These are phyloP conservation scores for Coelastrella sp. DNA, from an alignment of 139 green algal genomes.

Conservation along the genomic window DNA sequence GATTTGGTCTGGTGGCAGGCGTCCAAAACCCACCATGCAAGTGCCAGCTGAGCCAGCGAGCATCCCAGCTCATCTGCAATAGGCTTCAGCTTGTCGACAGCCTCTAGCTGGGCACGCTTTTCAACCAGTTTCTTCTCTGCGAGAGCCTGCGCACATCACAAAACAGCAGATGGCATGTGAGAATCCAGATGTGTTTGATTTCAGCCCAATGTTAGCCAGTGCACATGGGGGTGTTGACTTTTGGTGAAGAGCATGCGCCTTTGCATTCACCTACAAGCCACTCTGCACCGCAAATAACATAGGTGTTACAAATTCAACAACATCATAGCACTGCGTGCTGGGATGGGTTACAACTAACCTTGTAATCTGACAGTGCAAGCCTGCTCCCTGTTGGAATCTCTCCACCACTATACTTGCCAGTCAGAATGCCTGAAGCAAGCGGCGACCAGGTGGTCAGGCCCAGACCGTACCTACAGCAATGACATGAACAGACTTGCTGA, in stretches of 20 bases:
- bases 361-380: slow-evolving; percentile 78
- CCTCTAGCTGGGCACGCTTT: slow-evolving; percentile 37
- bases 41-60: slow-evolving; percentile 71
- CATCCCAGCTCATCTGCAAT: slow-evolving; percentile 81
- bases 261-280: too few species aligned
- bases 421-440: slow-evolving; percentile 85
- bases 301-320: background rate
- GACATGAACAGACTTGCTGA: too few species aligned
- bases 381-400: slow-evolving; percentile 75
- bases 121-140: slow-evolving; percentile 35
- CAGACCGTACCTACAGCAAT: slow-evolving; percentile 56
- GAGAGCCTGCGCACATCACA: background rate
- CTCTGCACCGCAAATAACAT: too few species aligned
- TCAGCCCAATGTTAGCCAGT: too few species aligned
- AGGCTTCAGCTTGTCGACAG: slow-evolving; percentile 66
- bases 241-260: too few species aligned
- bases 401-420: slow-evolving; percentile 87
- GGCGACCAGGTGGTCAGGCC: slow-evolving; percentile 88
- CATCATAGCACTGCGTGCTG: background rate
- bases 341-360: slow-evolving; percentile 55
- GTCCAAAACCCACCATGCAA: slow-evolving; percentile 9
- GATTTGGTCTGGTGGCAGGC: too few species aligned
- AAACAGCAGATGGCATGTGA: too few species aligned
- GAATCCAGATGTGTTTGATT: too few species aligned
- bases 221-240: too few species aligned